Base-by-base conservation (phyloP, 176 grass and related monocot genomes). In the Puya raimondii region DNA sequence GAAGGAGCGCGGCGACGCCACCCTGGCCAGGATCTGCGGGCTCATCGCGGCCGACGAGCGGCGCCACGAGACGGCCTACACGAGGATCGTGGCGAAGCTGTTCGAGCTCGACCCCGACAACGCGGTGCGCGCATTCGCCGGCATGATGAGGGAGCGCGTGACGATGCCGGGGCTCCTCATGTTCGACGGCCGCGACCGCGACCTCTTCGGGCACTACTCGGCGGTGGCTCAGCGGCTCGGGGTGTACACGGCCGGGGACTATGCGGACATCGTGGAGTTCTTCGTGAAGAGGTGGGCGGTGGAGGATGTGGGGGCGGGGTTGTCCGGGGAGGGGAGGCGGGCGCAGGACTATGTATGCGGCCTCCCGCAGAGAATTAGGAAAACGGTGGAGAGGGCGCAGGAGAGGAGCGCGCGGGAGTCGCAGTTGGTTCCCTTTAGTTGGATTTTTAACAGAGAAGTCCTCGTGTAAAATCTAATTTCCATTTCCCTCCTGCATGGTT, bases 1-100 rank as follows among this genome's bases (percentile, higher is more conserved):
- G 0, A 50, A 3, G 69, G 64, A 63, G 50, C 66, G 54, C 2
- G 78, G 83, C 14, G 83, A 85, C 72, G 2, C 1, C 0, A 3
- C 0, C 13, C 72, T 85, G 0, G 83, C 83, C 9, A 49, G 50
- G 14, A 65, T 85, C 53, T 85, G 83, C 48, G 83, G 83, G n/a
- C 25, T 54, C 29, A 80, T 85, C 12, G 73, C 83, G 0, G 63
- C 63, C 0, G 83, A 81, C 49, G 83, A 85, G 74, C 80, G 73
- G 67, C 78, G 78, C 6, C 83, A 85, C 78, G 83, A 85, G 78
- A 69, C 67, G 3, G 83, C 78, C 7, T 85, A 81, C 78, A 77
- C 78, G 2, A 53, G 12, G 12, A 75, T 81, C 15, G 78, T 81
- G 2, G 83, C 20, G 10, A 72, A 81, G 72, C 65, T 81, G 54